Base-by-base conservation (phyloP, 129 eudicot genomes). In the Chrysanthemum lavandulifolium region DNA sequence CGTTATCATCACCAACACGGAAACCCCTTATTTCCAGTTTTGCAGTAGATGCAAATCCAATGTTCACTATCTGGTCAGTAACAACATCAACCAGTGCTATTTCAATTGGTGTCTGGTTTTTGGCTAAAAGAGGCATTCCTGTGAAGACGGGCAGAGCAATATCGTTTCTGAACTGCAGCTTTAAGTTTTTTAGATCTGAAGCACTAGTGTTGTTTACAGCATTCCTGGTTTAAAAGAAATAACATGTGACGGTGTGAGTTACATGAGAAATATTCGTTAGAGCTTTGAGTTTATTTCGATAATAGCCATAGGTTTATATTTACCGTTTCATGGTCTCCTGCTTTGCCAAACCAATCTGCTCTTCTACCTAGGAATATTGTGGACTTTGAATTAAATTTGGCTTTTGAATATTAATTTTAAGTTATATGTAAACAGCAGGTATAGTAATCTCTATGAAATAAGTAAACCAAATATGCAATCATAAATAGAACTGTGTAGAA, bases 1-100 rank as follows among this genome's bases (percentile, higher is more conserved):
- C 74, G 40, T 53, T 75, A 49, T 82, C 89, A 63, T 79, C 80
- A 68, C 88, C 86, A 51, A 76, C 85, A 2, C 52, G 81, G 19
- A 63, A 70, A 10, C 71, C 71, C 18, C 79, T 59, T 61, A 85
- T 71, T 73, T 92, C 86, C 21, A 92, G 75, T 27, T 56, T 80
- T 40, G 84, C 83, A 10, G 80, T 72, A 48, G 95, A 76, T 82
- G 65, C 86, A 12, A 81, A 82, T 33, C 86, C 94, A 23, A 63
- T 60, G 3, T 51, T 78, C 54, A 92, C 82, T 54, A 82, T 48
- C 56, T 82, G 10, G 5, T 75, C 86, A 13, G 81, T 79, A n/a
- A 52, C 12, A 74, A 53, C 79, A 72, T 86, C 89, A 73, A 86
- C 58, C 61, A 84, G 21, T 14, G 77, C 88, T 71, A 85, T 76